Percentiles rank a stretch among this genome's conserved stretches.
Evolutionary conservation across 2,329 filamentous ascomycete species (phyloP).

Genomic region (Calonectria leucothoes): DNA sequence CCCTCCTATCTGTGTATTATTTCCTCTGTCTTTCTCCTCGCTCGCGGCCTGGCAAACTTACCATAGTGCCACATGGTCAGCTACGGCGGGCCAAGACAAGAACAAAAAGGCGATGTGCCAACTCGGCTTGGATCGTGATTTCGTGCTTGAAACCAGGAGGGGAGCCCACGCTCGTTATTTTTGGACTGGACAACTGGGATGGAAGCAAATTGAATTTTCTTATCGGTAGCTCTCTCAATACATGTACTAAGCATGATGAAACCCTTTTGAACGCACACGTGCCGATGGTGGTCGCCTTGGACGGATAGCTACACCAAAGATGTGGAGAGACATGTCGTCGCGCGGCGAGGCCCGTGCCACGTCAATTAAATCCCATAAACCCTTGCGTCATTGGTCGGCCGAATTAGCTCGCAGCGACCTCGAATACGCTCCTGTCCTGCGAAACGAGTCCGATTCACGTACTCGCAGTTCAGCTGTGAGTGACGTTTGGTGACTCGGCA

Average conservation of each 20-base stretch:
- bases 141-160: slow-evolving; percentile 29
- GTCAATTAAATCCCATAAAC: background rate
- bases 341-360: slow-evolving; percentile 10
- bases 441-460: background rate
- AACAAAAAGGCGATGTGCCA: slow-evolving; percentile 16
- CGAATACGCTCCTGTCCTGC: background rate
- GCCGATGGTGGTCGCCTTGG: background rate
- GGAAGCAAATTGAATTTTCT: slow-evolving; percentile 38
- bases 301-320: background rate
- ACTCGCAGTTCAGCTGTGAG: background rate
- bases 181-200: slow-evolving; percentile 36
- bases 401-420: slow-evolving; percentile 7
- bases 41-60: slow-evolving; percentile 14
- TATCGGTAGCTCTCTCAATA: slow-evolving; percentile 19
- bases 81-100: slow-evolving; percentile 15
- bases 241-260: slow-evolving; percentile 17
- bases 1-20: slow-evolving; percentile 40
- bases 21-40: slow-evolving; percentile 35
- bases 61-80: slow-evolving; percentile 9
- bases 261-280: background rate
- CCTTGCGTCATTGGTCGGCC: background rate
- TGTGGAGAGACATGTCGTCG: background rate
- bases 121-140: slow-evolving; percentile 24
- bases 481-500: background rate
- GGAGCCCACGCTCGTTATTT: slow-evolving; percentile 41